Evolutionary conservation across 306 rosid genomes (phyloP).

Genomic region (Trifolium fragiferum): DNA sequence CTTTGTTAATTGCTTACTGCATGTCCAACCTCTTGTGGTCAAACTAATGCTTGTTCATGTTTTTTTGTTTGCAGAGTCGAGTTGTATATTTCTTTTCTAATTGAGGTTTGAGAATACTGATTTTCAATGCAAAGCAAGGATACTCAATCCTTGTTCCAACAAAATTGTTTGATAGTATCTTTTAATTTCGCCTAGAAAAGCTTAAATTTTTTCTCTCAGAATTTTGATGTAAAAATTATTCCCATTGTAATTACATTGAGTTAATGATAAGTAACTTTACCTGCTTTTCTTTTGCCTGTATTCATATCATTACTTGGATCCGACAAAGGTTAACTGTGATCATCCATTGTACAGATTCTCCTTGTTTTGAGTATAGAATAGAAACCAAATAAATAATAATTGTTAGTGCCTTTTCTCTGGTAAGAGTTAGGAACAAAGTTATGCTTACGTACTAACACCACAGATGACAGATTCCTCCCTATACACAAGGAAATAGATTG

Average conservation of each 20-base stretch:
- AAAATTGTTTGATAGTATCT: slow-evolving; percentile 52
- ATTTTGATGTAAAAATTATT: slow-evolving; percentile 60
- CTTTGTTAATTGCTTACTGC: slow-evolving; percentile 26
- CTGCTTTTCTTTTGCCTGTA: slow-evolving; percentile 32
- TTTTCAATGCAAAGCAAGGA: slow-evolving; percentile 59
- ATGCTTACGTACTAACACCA: background rate
- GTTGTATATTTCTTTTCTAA: slow-evolving; percentile 61
- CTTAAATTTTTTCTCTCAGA: slow-evolving; percentile 50
- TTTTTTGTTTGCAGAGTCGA: slow-evolving; percentile 64
- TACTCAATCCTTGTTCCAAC: slow-evolving; percentile 50
- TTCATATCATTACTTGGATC: background rate
- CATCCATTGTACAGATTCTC: background rate
- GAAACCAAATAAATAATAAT: background rate
- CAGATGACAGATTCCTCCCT: background rate
- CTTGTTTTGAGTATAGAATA: background rate
- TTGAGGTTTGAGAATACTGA: slow-evolving; percentile 56
- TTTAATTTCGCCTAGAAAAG: slow-evolving; percentile 42
- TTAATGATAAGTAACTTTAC: slow-evolving; percentile 56
- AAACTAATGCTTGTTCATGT: slow-evolving; percentile 45
- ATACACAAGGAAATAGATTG: background rate
- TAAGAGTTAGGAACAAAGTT: background rate
- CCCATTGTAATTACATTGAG: slow-evolving; percentile 53
- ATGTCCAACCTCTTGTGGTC: slow-evolving; percentile 16
- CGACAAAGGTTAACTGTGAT: background rate
- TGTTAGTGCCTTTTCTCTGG: background rate